Evolutionary conservation across 345 rosid genomes (phyloP).

Genomic region (Citropsis articulata): DNA sequence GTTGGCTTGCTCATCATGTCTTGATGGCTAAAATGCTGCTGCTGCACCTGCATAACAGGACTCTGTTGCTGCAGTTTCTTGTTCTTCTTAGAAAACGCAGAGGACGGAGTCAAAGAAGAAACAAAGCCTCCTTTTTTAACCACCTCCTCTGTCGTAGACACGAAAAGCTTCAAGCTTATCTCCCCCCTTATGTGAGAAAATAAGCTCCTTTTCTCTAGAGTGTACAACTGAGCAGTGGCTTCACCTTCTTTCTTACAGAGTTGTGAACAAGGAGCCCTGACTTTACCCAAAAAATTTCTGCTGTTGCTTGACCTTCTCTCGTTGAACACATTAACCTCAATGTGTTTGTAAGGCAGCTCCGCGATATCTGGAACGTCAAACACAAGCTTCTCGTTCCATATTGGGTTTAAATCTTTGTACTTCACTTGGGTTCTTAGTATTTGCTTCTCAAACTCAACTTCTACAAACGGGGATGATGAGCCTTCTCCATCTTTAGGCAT

Average conservation of each 20-base stretch:
- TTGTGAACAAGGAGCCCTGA: conserved; percentile 47
- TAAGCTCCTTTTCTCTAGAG: conserved; percentile 64
- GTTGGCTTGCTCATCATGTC: conserved; percentile 27
- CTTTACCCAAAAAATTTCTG: conserved; percentile 65
- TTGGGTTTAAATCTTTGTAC: conserved; percentile 62
- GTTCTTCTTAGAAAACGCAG: conserved; percentile 40
- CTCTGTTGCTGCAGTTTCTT: conserved; percentile 51
- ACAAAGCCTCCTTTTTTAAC: conserved; percentile 24
- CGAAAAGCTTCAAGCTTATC: conserved; percentile 53
- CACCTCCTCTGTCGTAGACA: conserved; percentile 31
- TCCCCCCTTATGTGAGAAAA: conserved; percentile 74
- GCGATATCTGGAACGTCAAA: conserved; percentile 44
- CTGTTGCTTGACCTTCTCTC: conserved; percentile 52
- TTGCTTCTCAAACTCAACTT: conserved; percentile 66
- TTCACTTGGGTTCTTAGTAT: conserved; percentile 53
- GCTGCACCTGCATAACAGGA: conserved; percentile 31
- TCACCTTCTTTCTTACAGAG: conserved; percentile 44
- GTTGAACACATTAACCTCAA: conserved; percentile 59
- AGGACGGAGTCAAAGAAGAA: conserved; percentile 16
- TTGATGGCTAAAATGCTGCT: conserved; percentile 29
- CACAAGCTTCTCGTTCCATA: conserved; percentile 76
- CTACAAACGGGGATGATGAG: conserved; percentile 68
- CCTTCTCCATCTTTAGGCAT: conserved; percentile 87
- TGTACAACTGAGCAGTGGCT: conserved; percentile 42
- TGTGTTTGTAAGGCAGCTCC: conserved; percentile 51